These are phyloP conservation scores for Colletotrichum echinochloae DNA, from an alignment of 2,329 filamentous ascomycete genomes.

Conservation along the genomic window DNA sequence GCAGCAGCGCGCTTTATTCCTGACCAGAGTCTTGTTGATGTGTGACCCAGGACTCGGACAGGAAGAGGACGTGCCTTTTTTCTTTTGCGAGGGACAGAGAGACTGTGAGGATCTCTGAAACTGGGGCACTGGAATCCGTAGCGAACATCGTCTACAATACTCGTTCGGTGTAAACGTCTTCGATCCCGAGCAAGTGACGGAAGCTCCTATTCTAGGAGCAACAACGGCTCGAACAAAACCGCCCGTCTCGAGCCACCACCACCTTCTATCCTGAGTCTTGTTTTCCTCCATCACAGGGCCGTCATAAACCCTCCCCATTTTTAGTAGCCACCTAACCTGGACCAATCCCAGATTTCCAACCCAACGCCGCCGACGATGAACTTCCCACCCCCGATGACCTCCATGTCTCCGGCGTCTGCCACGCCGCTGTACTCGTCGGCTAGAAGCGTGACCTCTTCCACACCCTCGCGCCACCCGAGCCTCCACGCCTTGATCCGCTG, in stretches of 20 bases:
- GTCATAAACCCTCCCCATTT: neutral
- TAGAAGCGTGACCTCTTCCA: slow-evolving; percentile 53
- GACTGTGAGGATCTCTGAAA: neutral
- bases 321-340: neutral
- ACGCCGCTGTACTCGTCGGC: slow-evolving; percentile 68
- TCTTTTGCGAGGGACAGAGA: neutral
- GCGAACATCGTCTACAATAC: neutral
- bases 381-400: slow-evolving; percentile 48
- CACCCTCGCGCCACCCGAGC: slow-evolving; percentile 44
- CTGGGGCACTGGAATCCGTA: neutral
- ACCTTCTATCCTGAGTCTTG: neutral
- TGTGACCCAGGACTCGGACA: neutral
- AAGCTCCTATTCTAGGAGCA: neutral
- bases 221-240: neutral
- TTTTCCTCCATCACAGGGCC: neutral
- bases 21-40: neutral
- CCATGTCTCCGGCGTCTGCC: slow-evolving; percentile 68
- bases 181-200: neutral
- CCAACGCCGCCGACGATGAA: slow-evolving; percentile 60
- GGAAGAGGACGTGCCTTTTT: neutral
- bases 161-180: neutral
- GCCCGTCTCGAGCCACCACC: neutral
- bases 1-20: neutral
- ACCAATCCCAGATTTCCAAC: slow-evolving; percentile 57
- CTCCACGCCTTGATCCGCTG: slow-evolving; percentile 70